phyloP scores from a whole-genome alignment of 805 yeast species.

The Tetrapisispora iriomotensis region DNA sequence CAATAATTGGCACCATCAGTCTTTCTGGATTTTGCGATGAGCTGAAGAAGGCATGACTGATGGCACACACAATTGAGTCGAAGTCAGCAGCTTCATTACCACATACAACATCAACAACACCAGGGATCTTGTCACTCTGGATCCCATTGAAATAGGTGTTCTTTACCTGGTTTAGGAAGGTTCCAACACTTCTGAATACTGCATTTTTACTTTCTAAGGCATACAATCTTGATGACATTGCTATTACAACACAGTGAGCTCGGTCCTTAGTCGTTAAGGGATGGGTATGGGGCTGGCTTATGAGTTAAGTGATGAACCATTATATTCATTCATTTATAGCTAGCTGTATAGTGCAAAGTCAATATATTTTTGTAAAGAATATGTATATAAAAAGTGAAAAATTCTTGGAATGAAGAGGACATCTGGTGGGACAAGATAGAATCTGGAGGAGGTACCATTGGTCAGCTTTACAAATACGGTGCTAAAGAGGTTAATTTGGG shows the following conservation, averaged over 20 bases:
- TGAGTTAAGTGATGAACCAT: not conserved
- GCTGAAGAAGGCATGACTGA: conserved; percentile 55
- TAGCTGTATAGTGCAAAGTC: too few species aligned
- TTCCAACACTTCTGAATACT: not conserved
- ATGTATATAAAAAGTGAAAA: too few species aligned
- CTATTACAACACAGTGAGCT: not conserved
- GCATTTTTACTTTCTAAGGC: not conserved
- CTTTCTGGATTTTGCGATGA: conserved; percentile 20
- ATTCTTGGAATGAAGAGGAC: too few species aligned
- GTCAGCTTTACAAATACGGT: too few species aligned
- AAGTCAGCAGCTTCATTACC: conserved; percentile 87
- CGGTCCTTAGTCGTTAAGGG: too few species aligned
- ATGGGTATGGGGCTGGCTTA: too few species aligned
- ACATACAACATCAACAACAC: not conserved
- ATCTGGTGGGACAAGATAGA: too few species aligned
- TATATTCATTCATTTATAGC: not conserved
- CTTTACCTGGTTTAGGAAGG: not conserved
- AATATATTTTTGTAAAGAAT: too few species aligned
- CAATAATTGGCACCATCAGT: conserved; percentile 58
- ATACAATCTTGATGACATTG: not conserved
- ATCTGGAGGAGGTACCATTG: too few species aligned
- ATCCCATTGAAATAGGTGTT: not conserved
- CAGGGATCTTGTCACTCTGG: not conserved
- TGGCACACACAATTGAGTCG: conserved; percentile 76
- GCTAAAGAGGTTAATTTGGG: too few species aligned